phyloP scores from a whole-genome alignment of 306 rosid genomes.

The Datisca glomerata region DNA sequence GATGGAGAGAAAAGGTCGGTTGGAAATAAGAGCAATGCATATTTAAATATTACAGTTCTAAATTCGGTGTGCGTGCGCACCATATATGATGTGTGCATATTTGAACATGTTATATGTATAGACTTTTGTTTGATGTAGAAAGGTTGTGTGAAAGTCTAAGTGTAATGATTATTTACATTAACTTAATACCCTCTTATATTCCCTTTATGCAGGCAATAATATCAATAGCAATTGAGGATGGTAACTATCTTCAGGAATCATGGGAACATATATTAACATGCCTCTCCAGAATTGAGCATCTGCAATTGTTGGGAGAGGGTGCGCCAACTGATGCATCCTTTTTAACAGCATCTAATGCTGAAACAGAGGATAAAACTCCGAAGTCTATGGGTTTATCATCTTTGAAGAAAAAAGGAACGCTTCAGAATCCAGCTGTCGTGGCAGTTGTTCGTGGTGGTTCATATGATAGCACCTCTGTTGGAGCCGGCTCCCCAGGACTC shows the following conservation, averaged over 20 bases:
- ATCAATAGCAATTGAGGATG: slow-evolving; percentile 91
- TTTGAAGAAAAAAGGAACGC: slow-evolving; percentile 72
- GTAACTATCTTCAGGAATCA: slow-evolving; percentile 84
- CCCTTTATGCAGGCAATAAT: slow-evolving; percentile 85
- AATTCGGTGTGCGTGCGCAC: too few species aligned
- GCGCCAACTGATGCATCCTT: slow-evolving; percentile 90
- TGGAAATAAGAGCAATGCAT: too few species aligned
- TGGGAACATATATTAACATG: slow-evolving; percentile 98
- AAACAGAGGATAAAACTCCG: slow-evolving; percentile 55
- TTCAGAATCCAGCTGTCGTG: slow-evolving; percentile 86
- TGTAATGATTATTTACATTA: too few species aligned
- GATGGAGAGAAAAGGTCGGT: too few species aligned
- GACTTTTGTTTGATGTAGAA: too few species aligned
- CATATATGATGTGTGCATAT: too few species aligned
- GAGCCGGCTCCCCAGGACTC: slow-evolving; percentile 60
- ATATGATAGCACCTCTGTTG: slow-evolving; percentile 71
- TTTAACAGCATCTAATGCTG: slow-evolving; percentile 55
- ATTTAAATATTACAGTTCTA: too few species aligned
- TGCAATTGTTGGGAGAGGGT: slow-evolving; percentile 95
- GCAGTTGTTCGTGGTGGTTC: slow-evolving; percentile 99
- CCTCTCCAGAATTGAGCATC: slow-evolving; percentile 95
- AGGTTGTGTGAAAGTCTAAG: too few species aligned
- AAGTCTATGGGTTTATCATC: slow-evolving; percentile 55
- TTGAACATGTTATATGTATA: too few species aligned
- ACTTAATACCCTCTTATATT: too few species aligned